Evolutionary conservation across 345 rosid genomes (phyloP).

Genomic region (Sapria himalayana): DNA sequence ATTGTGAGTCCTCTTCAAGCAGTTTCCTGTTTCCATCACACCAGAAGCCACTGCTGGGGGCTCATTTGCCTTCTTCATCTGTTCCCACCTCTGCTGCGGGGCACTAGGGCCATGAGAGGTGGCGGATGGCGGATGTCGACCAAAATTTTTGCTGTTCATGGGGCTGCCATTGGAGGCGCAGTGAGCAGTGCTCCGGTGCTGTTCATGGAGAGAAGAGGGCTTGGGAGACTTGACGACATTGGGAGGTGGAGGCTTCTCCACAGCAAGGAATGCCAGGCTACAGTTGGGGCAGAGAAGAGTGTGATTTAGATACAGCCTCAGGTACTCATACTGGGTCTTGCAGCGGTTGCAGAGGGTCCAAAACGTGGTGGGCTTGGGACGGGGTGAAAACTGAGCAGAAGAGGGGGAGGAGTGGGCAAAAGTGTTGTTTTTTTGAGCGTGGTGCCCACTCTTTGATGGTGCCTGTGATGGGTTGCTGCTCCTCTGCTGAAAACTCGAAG

Average conservation of each 20-base stretch:
- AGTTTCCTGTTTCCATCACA: slow-evolving; percentile 15
- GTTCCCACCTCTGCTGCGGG: slow-evolving; percentile 25
- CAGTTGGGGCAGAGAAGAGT: slow-evolving; percentile 70
- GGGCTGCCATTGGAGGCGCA: slow-evolving; percentile 12
- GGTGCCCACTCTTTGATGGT: no score
- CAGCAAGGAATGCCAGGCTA: slow-evolving; percentile 38
- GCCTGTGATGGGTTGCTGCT: no score
- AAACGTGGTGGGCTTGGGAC: slow-evolving; percentile 33
- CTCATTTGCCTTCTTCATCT: slow-evolving; percentile 20
- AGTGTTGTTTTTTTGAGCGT: slow-evolving; percentile 10
- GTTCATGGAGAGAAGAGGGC: slow-evolving; percentile 21
- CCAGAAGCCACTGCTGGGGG: no score
- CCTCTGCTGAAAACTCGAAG: no score
- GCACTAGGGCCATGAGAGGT: neutral
- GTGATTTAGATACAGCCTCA: slow-evolving; percentile 54
- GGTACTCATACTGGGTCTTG: slow-evolving; percentile 61
- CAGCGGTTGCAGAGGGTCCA: slow-evolving; percentile 74
- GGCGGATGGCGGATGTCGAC: slow-evolving; percentile 13
- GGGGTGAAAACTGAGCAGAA: slow-evolving; percentile 11
- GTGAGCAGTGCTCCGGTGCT: slow-evolving; percentile 21
- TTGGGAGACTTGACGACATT: slow-evolving; percentile 21
- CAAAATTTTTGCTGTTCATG: slow-evolving; percentile 9
- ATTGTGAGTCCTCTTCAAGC: slow-evolving; percentile 13
- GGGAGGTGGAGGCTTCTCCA: slow-evolving; percentile 52
- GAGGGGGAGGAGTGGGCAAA: slow-evolving; percentile 11